Base-by-base conservation (phyloP, 495 filamentous ascomycete species). In the Neurospora sp. region DNA sequence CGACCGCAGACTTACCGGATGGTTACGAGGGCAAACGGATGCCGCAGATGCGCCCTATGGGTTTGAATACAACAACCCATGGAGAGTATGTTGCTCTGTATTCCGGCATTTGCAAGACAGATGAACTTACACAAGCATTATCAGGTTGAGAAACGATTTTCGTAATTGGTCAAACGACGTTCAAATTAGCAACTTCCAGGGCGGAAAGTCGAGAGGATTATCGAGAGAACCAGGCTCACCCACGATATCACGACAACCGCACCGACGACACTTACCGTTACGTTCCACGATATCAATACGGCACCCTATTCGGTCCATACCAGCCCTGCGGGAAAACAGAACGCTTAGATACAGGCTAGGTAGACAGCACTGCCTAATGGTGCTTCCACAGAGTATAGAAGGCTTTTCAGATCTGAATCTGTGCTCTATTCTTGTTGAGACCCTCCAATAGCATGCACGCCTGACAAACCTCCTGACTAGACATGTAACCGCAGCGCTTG, bases 31-130 rank as follows among this genome's bases (percentile, higher is more conserved):
- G 45, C 96, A 99, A 82, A 91, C 90, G 75, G 92, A 95, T 82
- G 91, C 90, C 69, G 85, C 89, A 69, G 80, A 85, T 72, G 96
- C 96, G 42, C 96, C 96, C 18, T 83, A 86, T 47, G 95, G 94
- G 42, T 99, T 96, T 85, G 95, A 97, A 78, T 76, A 97, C 77
- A 98, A 91, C 87, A 97, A 97, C 82, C 92, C 93, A 39, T 99
- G 96, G 96, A 94, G 89, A 88, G 84, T 86, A 82, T 53, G 80
- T 78, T 65, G 42, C 14, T 35, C 1, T 12, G 9, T 22, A 2
- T 41, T 8, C 2, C 18, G 20, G 0, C 5, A 38, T 31, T 22
- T 8, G 2, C 10, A 14, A 14, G 3, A 16, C 4, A 5, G 3
- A n/a, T 8, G 37, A 72, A 31, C 74, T 79, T 22, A 79, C 75